phyloP scores from a whole-genome alignment of 2,329 filamentous ascomycete genomes.

The Ambrosiella xylebori region DNA sequence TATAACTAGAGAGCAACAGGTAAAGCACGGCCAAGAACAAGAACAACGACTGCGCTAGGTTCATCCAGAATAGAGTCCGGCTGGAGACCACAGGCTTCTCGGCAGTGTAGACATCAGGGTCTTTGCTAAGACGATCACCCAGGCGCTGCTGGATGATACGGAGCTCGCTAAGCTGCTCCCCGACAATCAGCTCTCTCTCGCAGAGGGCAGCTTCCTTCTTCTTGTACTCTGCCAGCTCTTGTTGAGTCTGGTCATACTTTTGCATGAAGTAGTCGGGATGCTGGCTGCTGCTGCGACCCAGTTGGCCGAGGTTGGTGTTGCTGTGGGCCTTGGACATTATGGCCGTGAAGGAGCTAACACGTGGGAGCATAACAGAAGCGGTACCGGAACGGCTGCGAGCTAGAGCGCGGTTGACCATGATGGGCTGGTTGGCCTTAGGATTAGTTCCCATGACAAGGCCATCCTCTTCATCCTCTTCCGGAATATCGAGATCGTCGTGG shows the following conservation, averaged over 20 bases:
- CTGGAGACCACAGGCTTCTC: neutral
- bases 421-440: neutral
- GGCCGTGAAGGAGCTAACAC: neutral
- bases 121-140: neutral
- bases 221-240: neutral
- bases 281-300: neutral
- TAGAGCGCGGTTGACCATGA: neutral
- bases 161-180: neutral
- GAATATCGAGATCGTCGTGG: neutral
- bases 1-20: too few relatives aligned
- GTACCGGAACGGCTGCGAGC: neutral
- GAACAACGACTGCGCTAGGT: too few relatives aligned
- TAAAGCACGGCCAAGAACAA: too few relatives aligned
- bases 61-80: too few relatives aligned
- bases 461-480: neutral
- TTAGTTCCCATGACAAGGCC: neutral
- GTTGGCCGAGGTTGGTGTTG: neutral
- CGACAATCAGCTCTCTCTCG: neutral
- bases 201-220: neutral
- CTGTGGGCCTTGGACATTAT: neutral
- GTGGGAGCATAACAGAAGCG: too few relatives aligned
- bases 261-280: neutral
- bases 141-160: neutral
- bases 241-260: neutral
- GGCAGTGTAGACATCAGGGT: neutral